These are phyloP conservation scores for Imleria badia DNA, from an alignment of 768 basidiomycete genomes.

Conservation along the genomic window DNA sequence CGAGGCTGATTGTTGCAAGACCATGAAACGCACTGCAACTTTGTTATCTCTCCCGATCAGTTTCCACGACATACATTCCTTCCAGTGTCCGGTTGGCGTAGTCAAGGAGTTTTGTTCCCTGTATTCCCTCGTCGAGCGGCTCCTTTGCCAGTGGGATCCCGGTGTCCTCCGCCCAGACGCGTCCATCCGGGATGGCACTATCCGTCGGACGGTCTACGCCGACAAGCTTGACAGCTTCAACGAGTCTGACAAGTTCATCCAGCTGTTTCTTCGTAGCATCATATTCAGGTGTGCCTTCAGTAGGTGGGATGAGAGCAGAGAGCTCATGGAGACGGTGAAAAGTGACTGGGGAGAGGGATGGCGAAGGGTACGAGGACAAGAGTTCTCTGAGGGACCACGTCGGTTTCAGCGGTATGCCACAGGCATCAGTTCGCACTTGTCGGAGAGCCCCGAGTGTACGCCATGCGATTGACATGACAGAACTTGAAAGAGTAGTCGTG, in stretches of 20 bases:
- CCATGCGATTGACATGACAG: conserved; percentile 8
- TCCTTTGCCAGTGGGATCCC: conserved; percentile 31
- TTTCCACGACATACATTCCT: conserved; percentile 65
- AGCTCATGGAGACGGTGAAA: conserved; percentile 67
- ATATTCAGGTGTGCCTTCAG: conserved; percentile 54
- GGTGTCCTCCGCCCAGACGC: conserved; percentile 41
- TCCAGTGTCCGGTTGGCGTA: conserved; percentile 47
- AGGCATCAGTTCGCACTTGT: conserved; percentile 46
- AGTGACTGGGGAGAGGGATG: conserved; percentile 54
- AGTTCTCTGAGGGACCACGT: conserved; percentile 82
- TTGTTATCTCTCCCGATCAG: conserved; percentile 29
- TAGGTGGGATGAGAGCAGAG: conserved; percentile 70
- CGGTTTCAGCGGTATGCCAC: conserved; percentile 62
- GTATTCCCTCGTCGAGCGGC: conserved; percentile 24
- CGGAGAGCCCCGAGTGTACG: neutral
- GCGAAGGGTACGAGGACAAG: conserved; percentile 74
- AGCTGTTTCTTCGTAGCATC: conserved; percentile 53
- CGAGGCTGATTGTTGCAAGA: neutral
- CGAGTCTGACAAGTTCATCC: conserved; percentile 70
- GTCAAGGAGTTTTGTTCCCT: conserved; percentile 47
- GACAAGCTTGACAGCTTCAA: conserved; percentile 78
- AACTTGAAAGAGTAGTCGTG: conserved; percentile 3
- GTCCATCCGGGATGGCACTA: conserved; percentile 38
- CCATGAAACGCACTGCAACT: conserved; percentile 2
- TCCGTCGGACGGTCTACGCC: conserved; percentile 34